phyloP scores from a whole-genome alignment of 169 alveolate genomes.

The Prorocentrum cordatum region DNA sequence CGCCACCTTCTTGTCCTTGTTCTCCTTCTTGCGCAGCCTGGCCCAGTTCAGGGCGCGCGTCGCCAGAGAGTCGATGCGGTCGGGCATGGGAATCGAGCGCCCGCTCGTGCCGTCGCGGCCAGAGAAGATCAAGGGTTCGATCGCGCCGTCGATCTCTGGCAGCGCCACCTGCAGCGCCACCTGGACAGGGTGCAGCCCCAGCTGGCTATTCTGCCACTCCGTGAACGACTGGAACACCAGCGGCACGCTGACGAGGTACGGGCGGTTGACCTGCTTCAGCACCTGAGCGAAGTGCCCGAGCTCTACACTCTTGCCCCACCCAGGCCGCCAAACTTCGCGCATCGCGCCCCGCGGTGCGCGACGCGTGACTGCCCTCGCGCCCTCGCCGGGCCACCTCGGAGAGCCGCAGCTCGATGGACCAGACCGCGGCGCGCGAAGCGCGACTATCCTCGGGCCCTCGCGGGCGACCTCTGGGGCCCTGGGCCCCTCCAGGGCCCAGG shows the following conservation, averaged over 20 bases:
- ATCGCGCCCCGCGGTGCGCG: no score
- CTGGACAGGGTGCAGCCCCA: constrained; percentile 69
- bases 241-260: constrained; percentile 66
- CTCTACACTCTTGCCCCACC: no score
- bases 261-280: constrained; percentile 59
- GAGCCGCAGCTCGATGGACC: no score
- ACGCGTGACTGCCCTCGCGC: no score
- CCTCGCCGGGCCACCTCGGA: no score
- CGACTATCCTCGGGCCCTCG: no score
- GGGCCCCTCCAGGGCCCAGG: no score
- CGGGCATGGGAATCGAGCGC: constrained; percentile 69
- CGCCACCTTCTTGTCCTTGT: constrained; percentile 55
- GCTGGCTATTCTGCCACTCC: constrained; percentile 69
- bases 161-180: constrained; percentile 27
- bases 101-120: constrained; percentile 70
- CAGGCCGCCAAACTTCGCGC: no score
- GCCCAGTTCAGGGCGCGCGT: constrained; percentile 65
- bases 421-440: no score
- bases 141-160: constrained; percentile 71
- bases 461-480: no score
- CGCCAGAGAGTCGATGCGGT: constrained; percentile 59
- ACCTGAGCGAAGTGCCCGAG: no score
- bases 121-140: constrained; percentile 66
- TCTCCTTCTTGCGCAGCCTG: background rate
- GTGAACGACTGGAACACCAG: constrained; percentile 69